Percentiles rank a stretch among this genome's conserved stretches.
Evolutionary conservation across 108 stramenopile genomes (phyloP).

Genomic region (Pseudonitzschia pungens): DNA sequence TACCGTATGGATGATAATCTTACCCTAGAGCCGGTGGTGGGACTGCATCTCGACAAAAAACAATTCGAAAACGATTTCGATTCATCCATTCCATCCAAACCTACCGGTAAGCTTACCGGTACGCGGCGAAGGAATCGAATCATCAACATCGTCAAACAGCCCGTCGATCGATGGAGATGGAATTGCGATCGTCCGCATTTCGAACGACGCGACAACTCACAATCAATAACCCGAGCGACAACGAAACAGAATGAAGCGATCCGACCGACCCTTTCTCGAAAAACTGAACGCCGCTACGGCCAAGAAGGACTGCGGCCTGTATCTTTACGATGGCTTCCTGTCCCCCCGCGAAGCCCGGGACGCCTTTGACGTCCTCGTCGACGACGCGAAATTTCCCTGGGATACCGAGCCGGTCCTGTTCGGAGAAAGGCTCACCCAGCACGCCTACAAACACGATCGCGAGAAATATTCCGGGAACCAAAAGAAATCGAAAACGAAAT

Average conservation of each 20-base stretch:
- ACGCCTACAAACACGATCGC: conserved; percentile 2
- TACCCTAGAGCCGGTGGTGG: too few relatives aligned
- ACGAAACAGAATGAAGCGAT: not conserved
- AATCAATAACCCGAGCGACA: not conserved
- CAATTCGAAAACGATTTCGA: too few relatives aligned
- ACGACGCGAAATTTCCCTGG: not conserved
- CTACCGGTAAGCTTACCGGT: too few relatives aligned
- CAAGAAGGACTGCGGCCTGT: not conserved
- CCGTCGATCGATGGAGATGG: too few relatives aligned
- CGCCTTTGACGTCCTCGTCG: not conserved
- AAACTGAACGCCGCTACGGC: not conserved
- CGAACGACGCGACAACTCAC: too few relatives aligned
- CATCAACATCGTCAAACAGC: too few relatives aligned
- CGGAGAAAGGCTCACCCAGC: not conserved
- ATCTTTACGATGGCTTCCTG: not conserved
- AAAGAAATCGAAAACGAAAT: not conserved
- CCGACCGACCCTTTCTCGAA: not conserved
- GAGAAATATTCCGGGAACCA: not conserved
- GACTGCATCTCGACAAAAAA: too few relatives aligned
- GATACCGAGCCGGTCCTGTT: not conserved
- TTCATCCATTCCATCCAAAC: too few relatives aligned
- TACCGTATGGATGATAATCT: too few relatives aligned
- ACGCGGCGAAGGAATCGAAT: too few relatives aligned
- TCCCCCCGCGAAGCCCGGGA: not conserved
- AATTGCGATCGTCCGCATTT: too few relatives aligned